Conservation (phyloP, 345 rosid species). For the Acer negundo region DNA sequence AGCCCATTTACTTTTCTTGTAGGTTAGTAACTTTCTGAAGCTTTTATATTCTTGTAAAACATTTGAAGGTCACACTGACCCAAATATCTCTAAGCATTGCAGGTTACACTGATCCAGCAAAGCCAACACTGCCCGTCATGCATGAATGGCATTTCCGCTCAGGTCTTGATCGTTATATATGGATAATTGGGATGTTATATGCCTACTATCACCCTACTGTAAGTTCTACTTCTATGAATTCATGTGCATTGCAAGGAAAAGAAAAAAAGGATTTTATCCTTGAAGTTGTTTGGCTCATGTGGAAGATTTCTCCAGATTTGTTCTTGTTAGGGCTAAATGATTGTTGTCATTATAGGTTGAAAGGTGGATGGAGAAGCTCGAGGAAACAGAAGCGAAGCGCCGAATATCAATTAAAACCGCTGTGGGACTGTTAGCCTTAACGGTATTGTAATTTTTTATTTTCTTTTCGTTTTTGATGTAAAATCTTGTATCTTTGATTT, state of each 20-base stretch:
- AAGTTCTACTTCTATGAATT: conserved; percentile 38
- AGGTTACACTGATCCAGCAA: conserved; percentile 94
- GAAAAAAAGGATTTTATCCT: conserved; percentile 15
- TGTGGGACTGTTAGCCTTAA: conserved; percentile 49
- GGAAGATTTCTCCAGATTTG: background rate
- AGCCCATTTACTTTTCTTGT: conserved; percentile 81
- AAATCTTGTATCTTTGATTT: conserved; percentile 6
- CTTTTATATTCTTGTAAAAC: conserved; percentile 22
- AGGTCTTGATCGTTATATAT: conserved; percentile 98
- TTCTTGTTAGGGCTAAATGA: conserved; percentile 7
- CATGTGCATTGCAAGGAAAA: background rate
- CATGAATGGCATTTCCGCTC: conserved; percentile 99
- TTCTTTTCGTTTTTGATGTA: background rate
- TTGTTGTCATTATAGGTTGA: conserved; percentile 62
- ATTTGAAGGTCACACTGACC: conserved; percentile 4
- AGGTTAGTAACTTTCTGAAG: conserved; percentile 53
- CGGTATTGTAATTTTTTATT: conserved; percentile 44
- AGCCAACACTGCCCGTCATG: conserved; percentile 64
- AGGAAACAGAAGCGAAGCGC: conserved; percentile 76
- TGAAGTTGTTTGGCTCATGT: conserved; percentile 16
- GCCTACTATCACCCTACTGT: conserved; percentile 99
- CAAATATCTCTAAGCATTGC: conserved; percentile 36
- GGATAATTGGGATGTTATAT: conserved; percentile 98
- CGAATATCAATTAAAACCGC: conserved; percentile 67
- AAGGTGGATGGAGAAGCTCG: conserved; percentile 97